These are phyloP conservation scores for Lepidium didymum DNA, from an alignment of 345 rosid species.

Conservation along the genomic window DNA sequence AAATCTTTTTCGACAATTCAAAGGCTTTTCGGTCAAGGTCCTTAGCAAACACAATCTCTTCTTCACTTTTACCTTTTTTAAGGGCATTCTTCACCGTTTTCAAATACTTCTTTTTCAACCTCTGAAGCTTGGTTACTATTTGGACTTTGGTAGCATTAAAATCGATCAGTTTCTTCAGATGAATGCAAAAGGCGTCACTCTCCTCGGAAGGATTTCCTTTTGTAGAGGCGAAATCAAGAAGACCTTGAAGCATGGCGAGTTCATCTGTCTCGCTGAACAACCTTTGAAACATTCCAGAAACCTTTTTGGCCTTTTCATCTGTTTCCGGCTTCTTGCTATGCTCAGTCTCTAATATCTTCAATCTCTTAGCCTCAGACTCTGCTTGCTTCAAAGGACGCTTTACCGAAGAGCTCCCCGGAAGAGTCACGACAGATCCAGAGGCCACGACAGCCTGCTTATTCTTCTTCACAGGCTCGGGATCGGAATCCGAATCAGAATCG, in stretches of 20 bases:
- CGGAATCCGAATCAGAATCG: slow-evolving; percentile 25
- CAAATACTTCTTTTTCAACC: slow-evolving; percentile 37
- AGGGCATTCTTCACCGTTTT: slow-evolving; percentile 16
- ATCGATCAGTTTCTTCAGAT: slow-evolving; percentile 35
- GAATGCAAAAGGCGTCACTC: slow-evolving; percentile 33
- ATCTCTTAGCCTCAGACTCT: not conserved
- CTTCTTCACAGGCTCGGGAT: slow-evolving; percentile 1
- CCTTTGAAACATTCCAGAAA: slow-evolving; percentile 37
- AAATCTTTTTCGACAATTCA: slow-evolving; percentile 35
- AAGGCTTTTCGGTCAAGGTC: slow-evolving; percentile 29
- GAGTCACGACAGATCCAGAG: not conserved
- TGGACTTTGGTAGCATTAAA: slow-evolving; percentile 31
- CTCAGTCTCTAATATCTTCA: slow-evolving; percentile 6
- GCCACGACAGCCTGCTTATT: slow-evolving; percentile 18
- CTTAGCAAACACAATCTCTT: slow-evolving; percentile 17
- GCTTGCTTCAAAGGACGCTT: slow-evolving; percentile 17
- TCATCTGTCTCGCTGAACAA: slow-evolving; percentile 48
- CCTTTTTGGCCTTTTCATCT: slow-evolving; percentile 9
- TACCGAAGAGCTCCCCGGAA: not conserved
- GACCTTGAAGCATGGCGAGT: slow-evolving; percentile 37
- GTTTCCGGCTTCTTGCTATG: not conserved
- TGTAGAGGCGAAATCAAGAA: slow-evolving; percentile 28
- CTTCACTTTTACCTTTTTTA: slow-evolving; percentile 23
- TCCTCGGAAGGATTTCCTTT: slow-evolving; percentile 36
- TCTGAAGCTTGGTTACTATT: slow-evolving; percentile 35